Base-by-base conservation (phyloP, 306 rosid genomes). In the Fagus crenata region DNA sequence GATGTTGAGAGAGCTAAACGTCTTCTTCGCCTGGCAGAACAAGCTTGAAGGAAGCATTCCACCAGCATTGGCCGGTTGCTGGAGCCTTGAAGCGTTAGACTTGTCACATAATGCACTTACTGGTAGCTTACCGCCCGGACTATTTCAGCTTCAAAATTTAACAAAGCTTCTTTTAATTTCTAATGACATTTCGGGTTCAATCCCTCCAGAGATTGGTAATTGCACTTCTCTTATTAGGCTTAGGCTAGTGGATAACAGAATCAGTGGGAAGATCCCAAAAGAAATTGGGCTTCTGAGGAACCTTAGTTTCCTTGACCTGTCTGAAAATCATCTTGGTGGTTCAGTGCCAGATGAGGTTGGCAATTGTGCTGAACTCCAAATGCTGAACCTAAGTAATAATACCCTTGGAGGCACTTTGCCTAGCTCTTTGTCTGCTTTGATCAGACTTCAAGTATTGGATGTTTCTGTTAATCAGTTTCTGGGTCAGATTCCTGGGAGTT, bases 21-120 rank as follows among this genome's bases (percentile, higher is more conserved):
- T 89, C 2, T 86, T 93, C 63, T 87, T 89, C 32, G 97, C 96
- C 6, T 93, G 98, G 98, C 93, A 93, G 85, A 91, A 93, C 82
- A 86, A 81, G n/a, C 96, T 93, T 22, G 92, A 85, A 88, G 97
- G 97, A 64, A 80, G 87, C 63, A 82, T 93, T 79, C 93, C 98
- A 43, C 78, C 89, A 5, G 75, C 79, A 65, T 75, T 93, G 79
- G 93, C 88, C 11, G 88, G 83, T 35, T 93, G 93, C 75, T 18
- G 53, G 33, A 85, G 89, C 82, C 91, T 93, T 39, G 84, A 88
- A 71, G 96, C 97, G 72, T 70, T 93, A 68, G 98, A 93, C 81
- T 83, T 93, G 79, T 93, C 98, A 41, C 92, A 88, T 74, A 93
- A 91, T 70, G 73, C 87, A 53, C 92, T 91, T 71, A 87, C 85